Evolutionary conservation across 2,329 filamentous ascomycete species (phyloP).

Genomic region (Epichloe brachyelytri): DNA sequence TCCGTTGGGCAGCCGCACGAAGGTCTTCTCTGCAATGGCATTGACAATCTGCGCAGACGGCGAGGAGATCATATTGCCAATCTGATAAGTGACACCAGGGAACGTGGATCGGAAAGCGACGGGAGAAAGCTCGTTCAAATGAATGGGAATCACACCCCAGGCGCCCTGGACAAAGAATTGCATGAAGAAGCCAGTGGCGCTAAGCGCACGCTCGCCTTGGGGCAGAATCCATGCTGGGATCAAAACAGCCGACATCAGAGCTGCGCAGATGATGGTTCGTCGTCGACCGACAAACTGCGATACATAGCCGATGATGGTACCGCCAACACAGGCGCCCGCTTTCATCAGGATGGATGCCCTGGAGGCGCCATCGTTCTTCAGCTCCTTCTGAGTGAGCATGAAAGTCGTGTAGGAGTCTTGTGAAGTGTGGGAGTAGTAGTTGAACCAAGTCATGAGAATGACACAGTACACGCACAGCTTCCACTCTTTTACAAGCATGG

Average conservation of each 20-base stretch:
- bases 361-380: slow-evolving; percentile 49
- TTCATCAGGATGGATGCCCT: slow-evolving; percentile 77
- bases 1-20: slow-evolving; percentile 41
- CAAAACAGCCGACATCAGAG: slow-evolving; percentile 44
- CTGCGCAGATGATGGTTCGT: slow-evolving; percentile 48
- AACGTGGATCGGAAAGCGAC: slow-evolving; percentile 58
- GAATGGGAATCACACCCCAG: slow-evolving; percentile 58
- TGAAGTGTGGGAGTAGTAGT: slow-evolving; percentile 64
- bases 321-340: slow-evolving; percentile 61
- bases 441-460: slow-evolving; percentile 67
- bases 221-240: slow-evolving; percentile 63
- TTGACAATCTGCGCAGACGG: slow-evolving; percentile 69
- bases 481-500: slow-evolving; percentile 60
- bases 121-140: slow-evolving; percentile 62
- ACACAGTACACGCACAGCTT: slow-evolving; percentile 65
- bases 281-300: slow-evolving; percentile 67
- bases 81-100: slow-evolving; percentile 58
- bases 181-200: slow-evolving; percentile 54
- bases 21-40: slow-evolving; percentile 51
- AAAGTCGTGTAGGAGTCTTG: slow-evolving; percentile 77
- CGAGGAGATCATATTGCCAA: slow-evolving; percentile 63
- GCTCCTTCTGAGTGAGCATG: slow-evolving; percentile 59
- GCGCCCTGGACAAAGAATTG: slow-evolving; percentile 56
- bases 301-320: slow-evolving; percentile 58
- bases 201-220: slow-evolving; percentile 43